Conservation (phyloP, 768 basidiomycete genomes). For the Termitomyces sp. region DNA sequence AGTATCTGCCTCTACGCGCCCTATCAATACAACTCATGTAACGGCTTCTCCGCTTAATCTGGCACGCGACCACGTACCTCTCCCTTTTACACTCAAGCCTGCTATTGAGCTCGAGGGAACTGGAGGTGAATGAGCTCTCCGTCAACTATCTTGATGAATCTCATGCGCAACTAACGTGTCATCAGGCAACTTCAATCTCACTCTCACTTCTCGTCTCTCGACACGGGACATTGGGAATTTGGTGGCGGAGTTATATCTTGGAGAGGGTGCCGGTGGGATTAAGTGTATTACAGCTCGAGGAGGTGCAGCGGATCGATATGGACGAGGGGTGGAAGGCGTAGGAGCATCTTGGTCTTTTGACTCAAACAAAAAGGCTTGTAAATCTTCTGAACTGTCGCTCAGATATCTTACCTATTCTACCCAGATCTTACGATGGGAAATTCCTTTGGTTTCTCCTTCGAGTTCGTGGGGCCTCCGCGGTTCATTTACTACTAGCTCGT, state of each 20-base stretch:
- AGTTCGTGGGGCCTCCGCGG: constrained; percentile 73
- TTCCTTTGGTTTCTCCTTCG: constrained; percentile 62
- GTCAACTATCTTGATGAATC: not conserved
- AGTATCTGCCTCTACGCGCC: constrained; percentile 25
- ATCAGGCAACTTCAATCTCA: constrained; percentile 1
- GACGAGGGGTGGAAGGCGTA: constrained; percentile 18
- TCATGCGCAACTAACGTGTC: not conserved
- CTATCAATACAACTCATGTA: constrained; percentile 19
- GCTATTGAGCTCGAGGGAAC: constrained; percentile 40
- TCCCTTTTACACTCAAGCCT: constrained; percentile 50
- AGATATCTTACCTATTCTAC: not conserved
- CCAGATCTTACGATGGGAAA: constrained; percentile 80
- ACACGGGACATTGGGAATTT: constrained; percentile 69
- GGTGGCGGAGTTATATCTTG: constrained; percentile 70
- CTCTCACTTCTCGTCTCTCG: constrained; percentile 49
- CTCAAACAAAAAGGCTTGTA: constrained; percentile 52
- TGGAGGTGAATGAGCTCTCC: constrained; percentile 29
- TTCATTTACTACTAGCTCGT: constrained; percentile 46
- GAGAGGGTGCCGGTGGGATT: constrained; percentile 67
- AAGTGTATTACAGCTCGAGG: constrained; percentile 68
- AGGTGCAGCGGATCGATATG: constrained; percentile 26
- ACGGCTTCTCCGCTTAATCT: constrained; percentile 16
- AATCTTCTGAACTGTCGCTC: not conserved
- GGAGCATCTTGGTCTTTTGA: constrained; percentile 82
- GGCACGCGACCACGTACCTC: constrained; percentile 42